Evolutionary conservation across 805 yeast species (phyloP).

Genomic region (Nakazawaea peltata): DNA sequence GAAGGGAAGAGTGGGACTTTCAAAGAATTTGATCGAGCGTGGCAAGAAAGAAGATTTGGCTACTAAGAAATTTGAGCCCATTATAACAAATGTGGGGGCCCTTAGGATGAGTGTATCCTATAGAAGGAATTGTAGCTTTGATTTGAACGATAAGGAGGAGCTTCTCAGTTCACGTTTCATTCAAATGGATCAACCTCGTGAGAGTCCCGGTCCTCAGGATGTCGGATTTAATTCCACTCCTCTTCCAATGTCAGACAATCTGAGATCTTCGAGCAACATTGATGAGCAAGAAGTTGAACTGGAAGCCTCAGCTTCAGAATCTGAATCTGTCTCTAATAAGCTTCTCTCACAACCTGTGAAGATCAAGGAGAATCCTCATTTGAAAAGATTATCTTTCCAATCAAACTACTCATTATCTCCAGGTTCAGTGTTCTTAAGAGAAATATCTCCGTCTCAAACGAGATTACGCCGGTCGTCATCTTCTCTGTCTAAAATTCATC

Average conservation of each 20-base stretch:
- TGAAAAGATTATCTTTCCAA: conserved; percentile 11
- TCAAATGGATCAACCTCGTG: conserved; percentile 29
- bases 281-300: neutral
- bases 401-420: conserved; percentile 12
- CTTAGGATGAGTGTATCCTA: conserved; percentile 72
- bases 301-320: neutral
- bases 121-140: conserved; percentile 62
- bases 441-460: conserved; percentile 10
- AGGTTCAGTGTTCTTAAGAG: conserved; percentile 13
- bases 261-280: too few species aligned
- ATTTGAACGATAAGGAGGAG: conserved; percentile 59
- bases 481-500: conserved; percentile 37
- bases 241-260: too few species aligned
- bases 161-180: conserved; percentile 50
- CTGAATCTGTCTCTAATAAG: conserved; percentile 1
- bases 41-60: conserved; percentile 32
- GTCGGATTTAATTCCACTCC: too few species aligned
- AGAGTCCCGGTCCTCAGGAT: neutral
- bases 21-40: conserved; percentile 32
- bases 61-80: conserved; percentile 59
- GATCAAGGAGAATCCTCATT: conserved; percentile 9
- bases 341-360: conserved; percentile 10
- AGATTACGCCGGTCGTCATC: conserved; percentile 12
- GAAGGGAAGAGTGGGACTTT: conserved; percentile 78
- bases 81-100: conserved; percentile 69